These are phyloP conservation scores for Cystoderma amianthinum DNA, from an alignment of 768 basidiomycete genomes.

Conservation along the genomic window DNA sequence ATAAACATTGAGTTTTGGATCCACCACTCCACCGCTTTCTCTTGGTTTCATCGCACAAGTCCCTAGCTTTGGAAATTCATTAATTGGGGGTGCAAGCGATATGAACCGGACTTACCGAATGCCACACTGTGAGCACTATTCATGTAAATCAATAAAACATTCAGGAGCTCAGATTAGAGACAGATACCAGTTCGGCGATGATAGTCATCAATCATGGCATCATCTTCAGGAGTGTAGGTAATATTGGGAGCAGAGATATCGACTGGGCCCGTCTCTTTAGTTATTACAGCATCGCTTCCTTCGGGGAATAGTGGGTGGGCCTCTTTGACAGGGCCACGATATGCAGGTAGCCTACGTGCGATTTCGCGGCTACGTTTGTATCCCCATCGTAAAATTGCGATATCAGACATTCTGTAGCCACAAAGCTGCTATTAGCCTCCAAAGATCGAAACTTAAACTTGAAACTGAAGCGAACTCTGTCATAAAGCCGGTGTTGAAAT, in stretches of 20 bases:
- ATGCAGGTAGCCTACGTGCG: constrained; percentile 42
- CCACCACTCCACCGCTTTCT: constrained; percentile 17
- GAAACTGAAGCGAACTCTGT: background rate
- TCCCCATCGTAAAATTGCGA: constrained; percentile 37
- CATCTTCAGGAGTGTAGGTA: constrained; percentile 32
- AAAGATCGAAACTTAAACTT: background rate
- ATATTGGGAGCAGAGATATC: constrained; percentile 26
- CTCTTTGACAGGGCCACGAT: constrained; percentile 27
- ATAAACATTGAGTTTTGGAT: constrained; percentile 21
- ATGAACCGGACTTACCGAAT: constrained; percentile 23
- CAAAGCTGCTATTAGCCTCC: background rate
- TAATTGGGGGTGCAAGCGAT: background rate
- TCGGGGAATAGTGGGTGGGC: constrained; percentile 30
- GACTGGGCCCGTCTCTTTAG: constrained; percentile 19
- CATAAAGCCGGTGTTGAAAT: background rate
- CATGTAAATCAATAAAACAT: constrained; percentile 14
- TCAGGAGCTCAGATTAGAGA: background rate
- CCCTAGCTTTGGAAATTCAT: constrained; percentile 9
- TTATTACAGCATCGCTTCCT: constrained; percentile 21
- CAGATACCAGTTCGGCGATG: constrained; percentile 21
- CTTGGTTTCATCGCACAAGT: constrained; percentile 21
- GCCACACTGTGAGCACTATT: constrained; percentile 25
- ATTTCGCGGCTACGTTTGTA: constrained; percentile 55
- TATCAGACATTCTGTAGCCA: constrained; percentile 29
- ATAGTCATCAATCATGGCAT: constrained; percentile 27